Percentiles rank a stretch among this genome's conserved stretches.
Evolutionary conservation across 2,329 filamentous ascomycete genomes (phyloP).

Genomic region (Corinectria fuckeliana): DNA sequence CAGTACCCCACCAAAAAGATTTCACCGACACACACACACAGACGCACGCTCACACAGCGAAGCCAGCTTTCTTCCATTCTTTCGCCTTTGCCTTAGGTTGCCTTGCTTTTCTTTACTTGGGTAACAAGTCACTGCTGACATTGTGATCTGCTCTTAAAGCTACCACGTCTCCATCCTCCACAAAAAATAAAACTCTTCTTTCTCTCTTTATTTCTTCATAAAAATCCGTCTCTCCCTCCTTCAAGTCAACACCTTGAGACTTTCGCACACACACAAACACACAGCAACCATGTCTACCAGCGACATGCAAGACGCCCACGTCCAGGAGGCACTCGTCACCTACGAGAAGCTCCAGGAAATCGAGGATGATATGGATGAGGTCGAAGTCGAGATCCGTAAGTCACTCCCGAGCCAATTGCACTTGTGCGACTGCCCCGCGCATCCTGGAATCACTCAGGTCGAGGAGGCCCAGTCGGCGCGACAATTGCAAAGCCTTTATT

Average conservation of each 20-base stretch:
- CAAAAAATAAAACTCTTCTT: constrained; percentile 15
- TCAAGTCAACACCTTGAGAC: background rate
- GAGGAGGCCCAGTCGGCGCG: background rate
- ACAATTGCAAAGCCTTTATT: constrained; percentile 9
- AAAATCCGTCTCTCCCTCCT: constrained; percentile 12
- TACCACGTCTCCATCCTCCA: constrained; percentile 6
- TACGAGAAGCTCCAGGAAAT: constrained; percentile 82
- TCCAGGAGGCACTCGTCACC: constrained; percentile 52
- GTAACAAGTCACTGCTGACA: background rate
- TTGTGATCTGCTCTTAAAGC: background rate
- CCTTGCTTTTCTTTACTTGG: background rate
- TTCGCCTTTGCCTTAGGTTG: background rate
- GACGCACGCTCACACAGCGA: constrained; percentile 2
- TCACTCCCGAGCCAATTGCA: constrained; percentile 30
- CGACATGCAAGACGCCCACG: constrained; percentile 43
- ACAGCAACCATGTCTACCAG: constrained; percentile 44
- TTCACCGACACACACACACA: constrained; percentile 24
- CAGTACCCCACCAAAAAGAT: constrained; percentile 39
- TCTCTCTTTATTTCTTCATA: background rate
- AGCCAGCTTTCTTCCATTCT: constrained; percentile 3
- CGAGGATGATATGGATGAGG: constrained; percentile 83
- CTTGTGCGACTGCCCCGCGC: background rate
- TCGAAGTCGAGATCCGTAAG: constrained; percentile 83
- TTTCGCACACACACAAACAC: constrained; percentile 14
- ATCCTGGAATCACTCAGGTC: background rate